A percentile compares a stretch with the other conserved stretches of the same genome.
These are phyloP conservation scores for Pseudocercospora crystallina DNA, from an alignment of 2,329 filamentous ascomycete genomes.

Conservation along the genomic window DNA sequence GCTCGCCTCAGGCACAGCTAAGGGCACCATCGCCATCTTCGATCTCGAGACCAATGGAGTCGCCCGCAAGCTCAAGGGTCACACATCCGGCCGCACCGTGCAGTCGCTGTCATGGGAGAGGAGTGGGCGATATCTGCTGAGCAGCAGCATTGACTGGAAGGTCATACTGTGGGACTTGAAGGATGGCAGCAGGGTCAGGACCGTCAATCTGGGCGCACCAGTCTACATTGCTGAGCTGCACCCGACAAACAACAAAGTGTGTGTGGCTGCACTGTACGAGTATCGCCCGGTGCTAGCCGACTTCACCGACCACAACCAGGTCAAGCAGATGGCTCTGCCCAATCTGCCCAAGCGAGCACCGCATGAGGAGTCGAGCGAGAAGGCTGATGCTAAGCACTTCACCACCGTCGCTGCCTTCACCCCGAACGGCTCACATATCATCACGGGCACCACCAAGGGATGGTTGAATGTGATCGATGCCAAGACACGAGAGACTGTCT, in stretches of 20 bases:
- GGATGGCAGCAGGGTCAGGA: conserved; percentile 69
- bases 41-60: conserved; percentile 97
- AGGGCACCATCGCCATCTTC: conserved; percentile 93
- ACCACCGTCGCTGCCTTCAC: conserved; percentile 93
- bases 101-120: conserved; percentile 94
- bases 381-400: conserved; percentile 91
- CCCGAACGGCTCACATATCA: conserved; percentile 78
- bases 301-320: conserved; percentile 46
- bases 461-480: conserved; percentile 94
- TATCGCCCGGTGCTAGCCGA: conserved; percentile 89
- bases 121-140: conserved; percentile 86
- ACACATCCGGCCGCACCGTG: conserved; percentile 75
- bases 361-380: conserved; percentile 71
- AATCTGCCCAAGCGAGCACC: conserved; percentile 76
- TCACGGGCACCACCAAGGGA: conserved; percentile 91
- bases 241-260: conserved; percentile 80
- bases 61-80: conserved; percentile 87
- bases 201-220: conserved; percentile 86
- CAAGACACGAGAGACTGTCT: conserved; percentile 75
- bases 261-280: conserved; percentile 91
- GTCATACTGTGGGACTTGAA: conserved; percentile 92
- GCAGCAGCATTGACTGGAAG: conserved; percentile 94
- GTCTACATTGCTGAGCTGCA: conserved; percentile 96
- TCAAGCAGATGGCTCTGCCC: conserved; percentile 70
- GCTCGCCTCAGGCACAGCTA: conserved; percentile 83